These are phyloP conservation scores for Onygena corvina DNA, from an alignment of 2,329 filamentous ascomycete genomes.

Conservation along the genomic window DNA sequence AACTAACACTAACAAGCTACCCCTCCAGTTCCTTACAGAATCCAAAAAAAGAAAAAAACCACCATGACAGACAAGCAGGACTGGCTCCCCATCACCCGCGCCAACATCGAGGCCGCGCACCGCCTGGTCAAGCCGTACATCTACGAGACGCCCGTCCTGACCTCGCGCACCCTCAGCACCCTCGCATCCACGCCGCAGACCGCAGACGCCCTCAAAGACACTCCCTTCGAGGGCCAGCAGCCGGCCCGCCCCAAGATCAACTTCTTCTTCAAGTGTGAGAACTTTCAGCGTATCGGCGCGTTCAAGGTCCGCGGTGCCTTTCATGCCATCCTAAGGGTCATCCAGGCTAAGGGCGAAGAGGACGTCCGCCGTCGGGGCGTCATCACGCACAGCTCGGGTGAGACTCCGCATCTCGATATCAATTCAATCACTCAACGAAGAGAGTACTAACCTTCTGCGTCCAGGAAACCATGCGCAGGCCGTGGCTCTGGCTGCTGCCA, in stretches of 20 bases:
- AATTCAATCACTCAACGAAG: constrained; percentile 8
- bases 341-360: constrained; percentile 49
- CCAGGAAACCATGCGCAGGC: constrained; percentile 91
- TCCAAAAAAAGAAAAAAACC: neutral
- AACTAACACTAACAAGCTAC: too few species aligned
- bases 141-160: constrained; percentile 73
- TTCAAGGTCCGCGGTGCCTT: constrained; percentile 91
- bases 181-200: constrained; percentile 63
- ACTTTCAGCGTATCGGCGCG: constrained; percentile 76
- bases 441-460: constrained; percentile 6
- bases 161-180: constrained; percentile 58
- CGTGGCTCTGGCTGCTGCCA: constrained; percentile 68
- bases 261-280: constrained; percentile 94
- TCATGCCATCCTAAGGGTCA: constrained; percentile 63
- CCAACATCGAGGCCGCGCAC: constrained; percentile 61
- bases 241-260: constrained; percentile 54
- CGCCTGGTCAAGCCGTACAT: constrained; percentile 60
- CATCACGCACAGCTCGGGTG: constrained; percentile 81
- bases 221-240: constrained; percentile 45
- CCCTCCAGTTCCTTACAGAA: too few species aligned
- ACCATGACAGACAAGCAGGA: constrained; percentile 36
- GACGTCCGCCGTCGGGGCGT: constrained; percentile 57
- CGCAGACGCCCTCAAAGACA: constrained; percentile 42
- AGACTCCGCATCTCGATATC: constrained; percentile 13
- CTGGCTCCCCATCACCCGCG: constrained; percentile 55